Evolutionary conservation across 1,139 yeast genomes (phyloP), one percentile per base, ranked within the genome.

Genomic region (Nakaseomyces bracarensis): DNA sequence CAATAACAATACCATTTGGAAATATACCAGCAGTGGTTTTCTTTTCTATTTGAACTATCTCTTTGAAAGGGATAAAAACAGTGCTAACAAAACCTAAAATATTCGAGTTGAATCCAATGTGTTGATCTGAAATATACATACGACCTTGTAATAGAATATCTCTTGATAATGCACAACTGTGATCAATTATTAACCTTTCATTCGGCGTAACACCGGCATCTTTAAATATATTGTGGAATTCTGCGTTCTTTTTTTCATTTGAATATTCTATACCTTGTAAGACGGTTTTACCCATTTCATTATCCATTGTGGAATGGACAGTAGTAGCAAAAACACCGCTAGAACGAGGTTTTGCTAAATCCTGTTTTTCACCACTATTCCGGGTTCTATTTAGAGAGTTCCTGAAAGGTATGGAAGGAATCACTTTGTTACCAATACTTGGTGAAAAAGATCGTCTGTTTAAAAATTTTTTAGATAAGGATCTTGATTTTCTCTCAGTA

Each of bases 61-160:
- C 87, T 46, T 72, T 77, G 40, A 82, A 67, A 1, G 87, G 83
- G 6, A 82, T 74, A n/a, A 72, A 60, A 22, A 81, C 58, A 48
- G 77, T 75, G 6, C 87, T 82, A 1, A 78, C 80, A 75, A 85
- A 77, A 0, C 91, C 91, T 43, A 82, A 65, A 43, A 82, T 78
- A 51, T 81, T 82, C 0, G 87, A 78, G 49, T 79, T 80, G 63
- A 82, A 82, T 48, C 83, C 76, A 13, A 82, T 62, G 50, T 72
- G 74, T 41, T 68, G 69, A 46, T 76, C 78, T 42, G 81, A 72
- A 11, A 82, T 64, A 56, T 77, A 82, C 66, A 82, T 63, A 50
- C 79, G 70, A 6, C 93, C 93, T 51, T 82, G 93, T 9, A 81
- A 71, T 38, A 82, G 65, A 22, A 82, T 79, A 55, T 82, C 91